phyloP scores from a whole-genome alignment of 192 early-diverging fungal genomes.

The Coemansia sp. region DNA sequence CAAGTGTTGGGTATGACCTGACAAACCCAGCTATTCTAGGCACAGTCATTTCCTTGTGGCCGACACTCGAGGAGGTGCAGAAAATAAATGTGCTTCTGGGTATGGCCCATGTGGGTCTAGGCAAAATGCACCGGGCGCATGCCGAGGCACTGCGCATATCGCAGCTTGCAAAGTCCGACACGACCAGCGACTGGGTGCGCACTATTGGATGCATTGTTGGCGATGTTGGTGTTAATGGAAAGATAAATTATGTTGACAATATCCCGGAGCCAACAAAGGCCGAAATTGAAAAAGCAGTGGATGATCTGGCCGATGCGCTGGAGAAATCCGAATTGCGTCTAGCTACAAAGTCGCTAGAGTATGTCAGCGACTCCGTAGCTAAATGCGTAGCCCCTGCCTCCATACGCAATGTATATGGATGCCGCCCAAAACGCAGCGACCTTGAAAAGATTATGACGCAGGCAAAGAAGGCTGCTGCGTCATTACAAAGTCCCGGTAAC shows the following conservation, averaged over 20 bases:
- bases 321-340: conserved; percentile 18
- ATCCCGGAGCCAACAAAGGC: conserved; percentile 21
- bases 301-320: conserved; percentile 19
- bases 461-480: conserved; percentile 7
- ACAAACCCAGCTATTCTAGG: conserved; percentile 17
- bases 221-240: conserved; percentile 32
- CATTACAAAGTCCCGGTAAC: background rate
- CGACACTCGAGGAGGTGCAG: conserved; percentile 36
- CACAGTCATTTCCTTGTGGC: conserved; percentile 27
- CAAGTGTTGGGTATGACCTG: conserved; percentile 41
- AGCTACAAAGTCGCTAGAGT: conserved; percentile 14
- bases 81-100: conserved; percentile 44
- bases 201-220: conserved; percentile 34
- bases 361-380: conserved; percentile 24
- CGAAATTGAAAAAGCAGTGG: conserved; percentile 29
- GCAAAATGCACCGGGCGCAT: conserved; percentile 21
- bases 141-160: conserved; percentile 21
- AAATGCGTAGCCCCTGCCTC: conserved; percentile 14
- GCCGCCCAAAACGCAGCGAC: conserved; percentile 3
- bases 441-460: conserved; percentile 11
- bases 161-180: conserved; percentile 21
- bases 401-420: conserved; percentile 33
- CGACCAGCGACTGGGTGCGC: conserved; percentile 45
- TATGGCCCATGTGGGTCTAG: conserved; percentile 36
- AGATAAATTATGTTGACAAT: conserved; percentile 8